Base-by-base conservation (phyloP, 1,284 basidiomycete genomes). In the Ganoderma multipileum region DNA sequence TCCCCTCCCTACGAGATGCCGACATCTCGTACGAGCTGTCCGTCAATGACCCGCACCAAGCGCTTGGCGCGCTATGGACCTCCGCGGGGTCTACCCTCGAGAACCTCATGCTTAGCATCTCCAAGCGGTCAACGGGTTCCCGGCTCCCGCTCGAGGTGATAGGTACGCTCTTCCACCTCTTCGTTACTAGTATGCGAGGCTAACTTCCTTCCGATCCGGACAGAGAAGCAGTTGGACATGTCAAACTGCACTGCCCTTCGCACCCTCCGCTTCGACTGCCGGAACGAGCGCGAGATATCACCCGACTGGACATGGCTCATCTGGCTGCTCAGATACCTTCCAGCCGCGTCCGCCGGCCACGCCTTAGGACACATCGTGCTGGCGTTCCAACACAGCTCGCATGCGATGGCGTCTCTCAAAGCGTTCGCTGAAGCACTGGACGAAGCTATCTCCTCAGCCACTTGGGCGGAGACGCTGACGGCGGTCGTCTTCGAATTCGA, bases 391-490 rank as follows among this genome's bases (percentile, higher is more conserved):
- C 66, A 69, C 39, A 65, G 59, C 52, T 67, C 71, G 2, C 71
- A 72, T 42, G 71, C 71, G 12, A 65, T 72, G 2, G 71, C 67
- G 2, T 65, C 67, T 26, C 64, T 72, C 50, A 60, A 70, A 26
- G 20, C 26, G 2, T 70, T 70, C 54, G n/a, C 64, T 26, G 44
- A 47, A 6, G 61, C 65, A 20, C 65, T 72, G 2, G 71, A 72
- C n/a, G 14, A 26, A 1, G 54, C 50, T 0, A 61, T 72, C 20
- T 44, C 68, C 11, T 33, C 20, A 2, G 14, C 59, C 0, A 18
- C 63, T n/a, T 59, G 58, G 58, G 58, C 58, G 38, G 41, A 58
- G 2, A 39, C 18, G 0, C 36, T 70, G 30, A 38, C 59, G 2
- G 33, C n/a, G 3, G 64, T 70, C 8, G 41, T 55, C 3, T 68